These are phyloP conservation scores for Vitis hybrid DNA, from an alignment of 177 flowering plant species.

Conservation along the genomic window DNA sequence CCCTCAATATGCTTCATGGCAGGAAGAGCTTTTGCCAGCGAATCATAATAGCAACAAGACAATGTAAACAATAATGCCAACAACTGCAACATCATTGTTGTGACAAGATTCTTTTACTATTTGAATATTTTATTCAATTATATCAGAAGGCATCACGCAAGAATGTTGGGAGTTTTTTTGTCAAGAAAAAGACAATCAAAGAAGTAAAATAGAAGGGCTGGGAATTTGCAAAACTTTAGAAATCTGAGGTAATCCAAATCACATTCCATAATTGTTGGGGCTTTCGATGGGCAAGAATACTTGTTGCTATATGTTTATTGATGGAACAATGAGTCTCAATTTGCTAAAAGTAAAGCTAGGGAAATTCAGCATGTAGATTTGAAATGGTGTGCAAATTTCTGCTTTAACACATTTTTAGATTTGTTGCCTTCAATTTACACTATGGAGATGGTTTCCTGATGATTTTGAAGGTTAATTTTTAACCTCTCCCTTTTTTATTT, in stretches of 20 bases:
- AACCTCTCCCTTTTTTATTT: neutral
- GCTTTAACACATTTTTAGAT: neutral
- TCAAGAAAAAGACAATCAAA: neutral
- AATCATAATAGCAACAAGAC: too few relatives aligned
- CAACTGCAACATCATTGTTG: too few relatives aligned
- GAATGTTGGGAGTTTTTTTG: neutral
- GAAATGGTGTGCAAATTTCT: neutral
- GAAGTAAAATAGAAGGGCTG: neutral
- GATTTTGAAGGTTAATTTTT: constrained; percentile 3
- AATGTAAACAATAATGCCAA: too few relatives aligned
- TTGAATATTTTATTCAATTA: too few relatives aligned
- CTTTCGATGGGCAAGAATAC: neutral
- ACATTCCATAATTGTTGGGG: neutral
- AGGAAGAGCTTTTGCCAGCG: too few relatives aligned
- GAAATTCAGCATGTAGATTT: neutral
- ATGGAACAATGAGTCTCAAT: neutral
- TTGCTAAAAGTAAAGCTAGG: neutral
- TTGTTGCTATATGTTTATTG: neutral
- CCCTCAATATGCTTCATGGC: too few relatives aligned
- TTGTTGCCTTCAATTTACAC: neutral
- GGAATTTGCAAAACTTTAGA: neutral
- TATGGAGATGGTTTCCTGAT: neutral
- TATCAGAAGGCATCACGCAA: too few relatives aligned
- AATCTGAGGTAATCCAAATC: neutral
- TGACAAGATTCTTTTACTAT: too few relatives aligned